Conservation (phyloP, 768 basidiomycete genomes). For the Dendrothele bispora region DNA sequence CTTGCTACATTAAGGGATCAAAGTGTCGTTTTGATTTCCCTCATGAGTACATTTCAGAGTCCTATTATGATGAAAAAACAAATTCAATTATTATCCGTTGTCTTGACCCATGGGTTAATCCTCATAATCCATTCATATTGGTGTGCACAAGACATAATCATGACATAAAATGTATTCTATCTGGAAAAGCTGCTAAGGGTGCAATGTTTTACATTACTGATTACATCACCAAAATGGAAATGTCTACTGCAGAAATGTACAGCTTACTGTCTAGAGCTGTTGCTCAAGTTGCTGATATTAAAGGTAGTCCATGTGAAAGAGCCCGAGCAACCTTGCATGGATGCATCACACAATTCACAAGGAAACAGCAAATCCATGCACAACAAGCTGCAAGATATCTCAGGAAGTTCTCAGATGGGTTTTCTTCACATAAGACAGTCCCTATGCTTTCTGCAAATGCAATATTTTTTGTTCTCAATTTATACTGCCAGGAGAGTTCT, state of each 20-base stretch:
- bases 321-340: slow-evolving; percentile 26
- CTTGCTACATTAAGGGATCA: neutral
- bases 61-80: slow-evolving; percentile 26
- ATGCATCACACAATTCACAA: slow-evolving; percentile 26
- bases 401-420: slow-evolving; percentile 19
- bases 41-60: slow-evolving; percentile 26
- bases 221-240: slow-evolving; percentile 34
- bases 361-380: slow-evolving; percentile 32
- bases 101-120: slow-evolving; percentile 27
- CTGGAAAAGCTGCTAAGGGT: slow-evolving; percentile 32
- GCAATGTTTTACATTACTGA: slow-evolving; percentile 36
- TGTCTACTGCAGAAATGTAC: slow-evolving; percentile 25
- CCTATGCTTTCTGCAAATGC: slow-evolving; percentile 23
- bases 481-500: neutral
- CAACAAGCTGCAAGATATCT: slow-evolving; percentile 34
- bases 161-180: slow-evolving; percentile 33
- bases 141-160: slow-evolving; percentile 34
- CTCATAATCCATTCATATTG: slow-evolving; percentile 30
- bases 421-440: slow-evolving; percentile 26
- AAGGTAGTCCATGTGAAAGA: neutral
- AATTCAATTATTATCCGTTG: slow-evolving; percentile 30
- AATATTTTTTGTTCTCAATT: slow-evolving; percentile 8
- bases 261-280: slow-evolving; percentile 24
- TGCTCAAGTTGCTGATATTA: neutral
- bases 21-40: slow-evolving; percentile 32